Evolutionary conservation across 768 basidiomycete genomes (phyloP).

Genomic region (Mycena capillaripes): DNA sequence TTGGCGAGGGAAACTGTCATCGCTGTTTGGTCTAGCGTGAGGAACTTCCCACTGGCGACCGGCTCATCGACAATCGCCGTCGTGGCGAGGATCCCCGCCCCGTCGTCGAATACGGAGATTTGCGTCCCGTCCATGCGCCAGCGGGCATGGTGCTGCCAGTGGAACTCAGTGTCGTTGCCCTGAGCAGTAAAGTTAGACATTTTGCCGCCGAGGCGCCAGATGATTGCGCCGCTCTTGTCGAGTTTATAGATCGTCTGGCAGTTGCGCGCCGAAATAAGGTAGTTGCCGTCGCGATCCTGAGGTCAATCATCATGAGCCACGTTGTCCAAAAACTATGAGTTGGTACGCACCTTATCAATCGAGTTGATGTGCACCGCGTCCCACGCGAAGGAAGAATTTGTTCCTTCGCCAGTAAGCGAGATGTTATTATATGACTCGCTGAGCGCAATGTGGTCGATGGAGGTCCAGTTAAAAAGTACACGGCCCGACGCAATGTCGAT

Average conservation of each 20-base stretch:
- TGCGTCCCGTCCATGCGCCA: conserved; percentile 25
- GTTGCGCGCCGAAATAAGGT: conserved; percentile 34
- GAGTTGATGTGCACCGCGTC: conserved; percentile 29
- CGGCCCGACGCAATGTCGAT: conserved; percentile 14
- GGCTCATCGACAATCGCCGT: conserved; percentile 5
- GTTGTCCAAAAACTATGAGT: background rate
- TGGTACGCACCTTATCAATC: conserved; percentile 14
- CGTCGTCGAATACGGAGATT: conserved; percentile 23
- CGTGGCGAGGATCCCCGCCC: conserved; percentile 10
- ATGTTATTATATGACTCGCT: conserved; percentile 22
- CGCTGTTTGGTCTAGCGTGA: background rate
- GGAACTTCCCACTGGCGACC: background rate
- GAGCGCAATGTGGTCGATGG: conserved; percentile 25
- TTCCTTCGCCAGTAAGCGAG: background rate
- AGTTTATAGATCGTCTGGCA: conserved; percentile 33
- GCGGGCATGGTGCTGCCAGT: conserved; percentile 38
- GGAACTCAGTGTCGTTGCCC: conserved; percentile 26
- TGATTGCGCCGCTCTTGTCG: conserved; percentile 27
- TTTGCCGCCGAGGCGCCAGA: conserved; percentile 37
- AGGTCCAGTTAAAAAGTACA: conserved; percentile 23
- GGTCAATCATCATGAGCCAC: background rate
- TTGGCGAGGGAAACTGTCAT: conserved; percentile 3
- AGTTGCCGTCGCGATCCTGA: conserved; percentile 32
- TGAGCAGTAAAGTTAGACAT: conserved; percentile 18
- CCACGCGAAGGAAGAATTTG: background rate